These are phyloP conservation scores for Fraxinus americana DNA, from an alignment of 257 asterid species.

Conservation along the genomic window DNA sequence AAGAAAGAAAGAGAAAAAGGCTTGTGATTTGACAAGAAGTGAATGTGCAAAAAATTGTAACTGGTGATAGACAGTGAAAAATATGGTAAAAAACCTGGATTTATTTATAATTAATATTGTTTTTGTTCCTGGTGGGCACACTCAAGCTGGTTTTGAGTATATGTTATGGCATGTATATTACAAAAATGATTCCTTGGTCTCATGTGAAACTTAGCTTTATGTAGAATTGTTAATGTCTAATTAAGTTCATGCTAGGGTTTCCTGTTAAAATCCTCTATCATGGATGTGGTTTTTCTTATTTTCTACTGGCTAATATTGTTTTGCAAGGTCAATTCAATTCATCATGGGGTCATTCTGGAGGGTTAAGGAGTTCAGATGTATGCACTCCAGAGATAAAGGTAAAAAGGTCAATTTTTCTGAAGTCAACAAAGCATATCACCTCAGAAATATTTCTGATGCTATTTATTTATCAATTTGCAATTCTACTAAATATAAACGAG, in stretches of 20 bases:
- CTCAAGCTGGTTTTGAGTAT: no score
- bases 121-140: not conserved
- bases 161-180: no score
- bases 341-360: constrained; percentile 47
- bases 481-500: constrained; percentile 1
- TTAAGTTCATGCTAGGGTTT: constrained; percentile 9
- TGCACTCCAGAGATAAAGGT: constrained; percentile 64
- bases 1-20: not conserved
- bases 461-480: constrained; percentile 15
- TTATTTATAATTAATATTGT: no score
- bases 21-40: not conserved
- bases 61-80: not conserved
- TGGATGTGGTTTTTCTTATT: constrained; percentile 19
- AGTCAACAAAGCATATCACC: constrained; percentile 20
- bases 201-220: constrained; percentile 6
- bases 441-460: constrained; percentile 14
- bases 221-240: not conserved
- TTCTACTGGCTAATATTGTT: constrained; percentile 19
- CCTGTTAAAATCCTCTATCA: constrained; percentile 16
- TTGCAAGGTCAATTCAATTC: constrained; percentile 41
- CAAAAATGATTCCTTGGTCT: not conserved
- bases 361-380: constrained; percentile 50
- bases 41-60: not conserved
- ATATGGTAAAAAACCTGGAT: not conserved
- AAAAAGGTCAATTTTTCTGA: constrained; percentile 38